Conservation (phyloP, 2,329 filamentous ascomycete genomes). For the Mariannaea sp. region DNA sequence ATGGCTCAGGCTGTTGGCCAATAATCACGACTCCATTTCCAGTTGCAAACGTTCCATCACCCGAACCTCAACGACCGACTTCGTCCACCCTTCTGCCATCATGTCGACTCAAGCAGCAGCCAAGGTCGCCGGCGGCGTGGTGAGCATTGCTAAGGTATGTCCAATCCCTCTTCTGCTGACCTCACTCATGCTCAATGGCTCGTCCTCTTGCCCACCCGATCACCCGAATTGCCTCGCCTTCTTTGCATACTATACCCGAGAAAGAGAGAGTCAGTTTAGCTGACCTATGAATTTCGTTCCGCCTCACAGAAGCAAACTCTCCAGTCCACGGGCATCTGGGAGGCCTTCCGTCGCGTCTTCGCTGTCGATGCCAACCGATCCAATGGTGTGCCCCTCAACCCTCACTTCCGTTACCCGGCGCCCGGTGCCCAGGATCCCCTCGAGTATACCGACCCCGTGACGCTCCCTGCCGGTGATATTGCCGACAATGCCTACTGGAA, state of each 20-base stretch:
- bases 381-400: slow-evolving; percentile 89
- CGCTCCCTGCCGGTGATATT: slow-evolving; percentile 63
- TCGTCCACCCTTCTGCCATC: slow-evolving; percentile 40
- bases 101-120: slow-evolving; percentile 67
- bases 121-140: slow-evolving; percentile 58
- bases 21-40: slow-evolving; percentile 39
- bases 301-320: slow-evolving; percentile 86
- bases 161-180: not conserved
- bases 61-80: slow-evolving; percentile 34
- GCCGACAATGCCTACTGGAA: slow-evolving; percentile 70
- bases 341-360: slow-evolving; percentile 75
- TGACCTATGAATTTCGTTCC: slow-evolving; percentile 26
- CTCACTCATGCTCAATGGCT: slow-evolving; percentile 31
- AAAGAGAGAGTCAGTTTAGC: slow-evolving; percentile 9
- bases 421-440: slow-evolving; percentile 48
- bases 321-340: slow-evolving; percentile 88
- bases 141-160: slow-evolving; percentile 64
- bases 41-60: slow-evolving; percentile 37
- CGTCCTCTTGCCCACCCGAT: slow-evolving; percentile 10
- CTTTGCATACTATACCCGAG: not conserved
- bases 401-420: slow-evolving; percentile 85
- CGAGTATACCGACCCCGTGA: slow-evolving; percentile 47
- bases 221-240: slow-evolving; percentile 26
- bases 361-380: slow-evolving; percentile 87
- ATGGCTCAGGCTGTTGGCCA: slow-evolving; percentile 23